A percentile compares a stretch with the other conserved stretches of the same genome.
Evolutionary conservation across 208 protist genomes (phyloP).

Genomic region (Vickermania spadyakhi): DNA sequence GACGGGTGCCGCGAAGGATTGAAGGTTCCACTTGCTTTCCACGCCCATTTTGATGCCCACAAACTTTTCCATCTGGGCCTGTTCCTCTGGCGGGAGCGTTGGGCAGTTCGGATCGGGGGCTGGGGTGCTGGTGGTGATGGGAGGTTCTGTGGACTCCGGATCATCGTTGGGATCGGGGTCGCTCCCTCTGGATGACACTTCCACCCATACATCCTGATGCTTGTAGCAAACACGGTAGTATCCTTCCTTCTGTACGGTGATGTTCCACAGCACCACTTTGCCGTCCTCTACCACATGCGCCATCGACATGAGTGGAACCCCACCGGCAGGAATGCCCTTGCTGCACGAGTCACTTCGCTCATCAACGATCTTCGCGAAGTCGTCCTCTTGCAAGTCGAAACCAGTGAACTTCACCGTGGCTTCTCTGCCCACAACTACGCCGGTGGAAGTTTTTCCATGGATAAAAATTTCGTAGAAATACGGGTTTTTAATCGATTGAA

Average conservation of each 20-base stretch:
- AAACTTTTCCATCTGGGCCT: conserved; percentile 14
- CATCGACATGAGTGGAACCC: conserved; percentile 37
- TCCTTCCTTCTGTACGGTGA: conserved; percentile 26
- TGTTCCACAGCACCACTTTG: conserved; percentile 20
- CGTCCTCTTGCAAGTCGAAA: conserved; percentile 45
- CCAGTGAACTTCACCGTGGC: conserved; percentile 69
- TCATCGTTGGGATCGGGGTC: neutral
- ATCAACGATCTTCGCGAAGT: conserved; percentile 65
- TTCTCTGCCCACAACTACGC: conserved; percentile 20
- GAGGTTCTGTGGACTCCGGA: conserved; percentile 1
- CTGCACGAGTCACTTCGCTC: conserved; percentile 36
- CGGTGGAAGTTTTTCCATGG: conserved; percentile 20
- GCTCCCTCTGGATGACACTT: conserved; percentile 7
- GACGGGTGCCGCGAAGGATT: conserved; percentile 16
- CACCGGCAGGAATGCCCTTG: conserved; percentile 33
- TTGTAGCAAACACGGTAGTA: conserved; percentile 73
- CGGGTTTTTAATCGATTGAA: no score
- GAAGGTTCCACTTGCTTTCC: conserved; percentile 9
- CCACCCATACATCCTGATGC: conserved; percentile 39
- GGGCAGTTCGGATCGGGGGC: neutral
- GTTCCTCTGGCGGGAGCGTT: neutral
- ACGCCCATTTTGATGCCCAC: conserved; percentile 34
- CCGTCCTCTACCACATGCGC: conserved; percentile 29
- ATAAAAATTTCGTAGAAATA: conserved; percentile 51
- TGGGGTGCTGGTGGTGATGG: conserved; percentile 5